Percentiles rank a stretch among this genome's conserved stretches.
Evolutionary conservation across 306 rosid genomes (phyloP).

Genomic region (Vigna reflexopilosa): DNA sequence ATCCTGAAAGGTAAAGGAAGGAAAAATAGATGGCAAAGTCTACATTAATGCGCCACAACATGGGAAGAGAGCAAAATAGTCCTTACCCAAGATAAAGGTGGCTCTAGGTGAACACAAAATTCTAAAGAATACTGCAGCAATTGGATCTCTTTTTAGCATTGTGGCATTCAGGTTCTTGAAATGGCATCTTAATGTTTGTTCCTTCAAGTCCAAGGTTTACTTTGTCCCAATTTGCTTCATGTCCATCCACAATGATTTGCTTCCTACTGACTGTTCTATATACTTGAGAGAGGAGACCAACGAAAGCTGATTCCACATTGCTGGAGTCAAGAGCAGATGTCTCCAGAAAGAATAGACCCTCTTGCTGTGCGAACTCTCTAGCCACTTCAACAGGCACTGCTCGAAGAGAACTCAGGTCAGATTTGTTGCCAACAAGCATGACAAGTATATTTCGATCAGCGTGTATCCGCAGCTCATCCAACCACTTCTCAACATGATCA

Average conservation of each 20-base stretch:
- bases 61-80: slow-evolving; percentile 5
- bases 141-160: slow-evolving; percentile 52
- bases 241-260: slow-evolving; percentile 66
- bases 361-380: slow-evolving; percentile 74
- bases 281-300: slow-evolving; percentile 79
- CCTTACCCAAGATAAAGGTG: slow-evolving; percentile 45
- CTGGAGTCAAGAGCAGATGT: slow-evolving; percentile 92
- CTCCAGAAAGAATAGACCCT: slow-evolving; percentile 85
- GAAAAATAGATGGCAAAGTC: slow-evolving; percentile 9
- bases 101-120: slow-evolving; percentile 27
- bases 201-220: slow-evolving; percentile 78
- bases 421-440: slow-evolving; percentile 94
- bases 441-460: slow-evolving; percentile 77
- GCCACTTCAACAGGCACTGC: slow-evolving; percentile 80
- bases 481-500: slow-evolving; percentile 81
- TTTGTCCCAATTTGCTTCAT: slow-evolving; percentile 60
- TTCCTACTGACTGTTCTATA: slow-evolving; percentile 70
- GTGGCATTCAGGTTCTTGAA: slow-evolving; percentile 54
- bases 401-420: slow-evolving; percentile 74
- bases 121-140: slow-evolving; percentile 70
- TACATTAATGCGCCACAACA: slow-evolving; percentile 13
- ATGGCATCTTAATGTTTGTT: slow-evolving; percentile 60
- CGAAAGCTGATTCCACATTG: slow-evolving; percentile 86
- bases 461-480: slow-evolving; percentile 79
- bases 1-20: slow-evolving; percentile 19